Conservation (phyloP, 805 yeast species). For the Maudiozyma bulderi region DNA sequence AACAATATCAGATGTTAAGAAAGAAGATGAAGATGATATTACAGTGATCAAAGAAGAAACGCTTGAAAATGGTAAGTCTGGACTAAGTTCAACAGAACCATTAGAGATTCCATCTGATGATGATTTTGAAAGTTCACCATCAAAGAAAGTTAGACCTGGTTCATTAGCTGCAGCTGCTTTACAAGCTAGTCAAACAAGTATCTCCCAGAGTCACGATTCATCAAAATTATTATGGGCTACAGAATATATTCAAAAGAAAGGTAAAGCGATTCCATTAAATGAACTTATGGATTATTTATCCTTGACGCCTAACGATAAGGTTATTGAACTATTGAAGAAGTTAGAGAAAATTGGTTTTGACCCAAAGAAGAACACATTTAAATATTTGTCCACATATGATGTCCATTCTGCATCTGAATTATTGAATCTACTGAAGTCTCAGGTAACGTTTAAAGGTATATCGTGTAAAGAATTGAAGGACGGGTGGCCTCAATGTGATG, state of each 20-base stretch:
- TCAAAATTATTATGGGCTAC: conserved; percentile 87
- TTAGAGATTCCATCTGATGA: conserved; percentile 13
- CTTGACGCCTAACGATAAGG: conserved; percentile 45
- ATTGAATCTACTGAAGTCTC: conserved; percentile 61
- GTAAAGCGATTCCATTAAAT: conserved; percentile 55
- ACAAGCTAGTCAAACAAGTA: conserved; percentile 22
- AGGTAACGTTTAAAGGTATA: conserved; percentile 79
- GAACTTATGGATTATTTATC: conserved; percentile 62
- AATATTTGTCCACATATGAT: conserved; percentile 82
- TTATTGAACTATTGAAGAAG: conserved; percentile 62
- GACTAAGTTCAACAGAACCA: background rate
- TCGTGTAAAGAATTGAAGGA: conserved; percentile 63
- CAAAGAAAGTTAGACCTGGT: conserved; percentile 26
- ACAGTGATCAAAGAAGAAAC: conserved; percentile 4
- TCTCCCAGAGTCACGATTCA: conserved; percentile 47
- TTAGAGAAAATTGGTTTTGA: conserved; percentile 71
- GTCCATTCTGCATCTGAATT: conserved; percentile 75
- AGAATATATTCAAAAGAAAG: conserved; percentile 68
- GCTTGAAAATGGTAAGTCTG: background rate
- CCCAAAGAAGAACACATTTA: conserved; percentile 52
- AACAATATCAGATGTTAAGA: conserved; percentile 6
- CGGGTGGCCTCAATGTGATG: conserved; percentile 89
- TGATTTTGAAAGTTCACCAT: conserved; percentile 17
- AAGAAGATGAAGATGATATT: conserved; percentile 13
- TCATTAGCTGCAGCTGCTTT: conserved; percentile 26